Evolutionary conservation across 176 grass and related monocot species (phyloP).

Genomic region (Triticum timopheevii): DNA sequence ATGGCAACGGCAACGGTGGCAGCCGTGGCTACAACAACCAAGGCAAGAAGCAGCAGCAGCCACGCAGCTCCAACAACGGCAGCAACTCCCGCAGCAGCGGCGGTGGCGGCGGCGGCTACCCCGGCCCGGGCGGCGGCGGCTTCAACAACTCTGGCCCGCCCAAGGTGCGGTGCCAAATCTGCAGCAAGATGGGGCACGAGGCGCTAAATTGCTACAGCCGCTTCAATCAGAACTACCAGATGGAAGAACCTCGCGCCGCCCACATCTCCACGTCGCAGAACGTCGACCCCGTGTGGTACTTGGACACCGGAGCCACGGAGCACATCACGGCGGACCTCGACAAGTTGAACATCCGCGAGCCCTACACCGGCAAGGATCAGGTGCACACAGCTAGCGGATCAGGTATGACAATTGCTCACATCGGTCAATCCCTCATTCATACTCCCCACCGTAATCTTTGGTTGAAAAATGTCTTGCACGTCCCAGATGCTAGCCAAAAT

Average conservation of each 20-base stretch:
- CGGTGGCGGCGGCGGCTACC: too few relatives aligned
- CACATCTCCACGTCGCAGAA: background rate
- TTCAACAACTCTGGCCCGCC: too few relatives aligned
- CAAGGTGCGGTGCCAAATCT: background rate
- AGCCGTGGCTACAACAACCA: too few relatives aligned
- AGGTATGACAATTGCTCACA: background rate
- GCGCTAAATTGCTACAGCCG: background rate
- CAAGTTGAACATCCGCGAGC: background rate
- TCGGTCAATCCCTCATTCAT: background rate
- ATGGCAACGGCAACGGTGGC: too few relatives aligned
- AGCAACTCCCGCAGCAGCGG: too few relatives aligned
- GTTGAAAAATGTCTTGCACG: background rate
- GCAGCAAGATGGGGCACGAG: background rate
- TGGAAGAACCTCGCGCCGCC: background rate
- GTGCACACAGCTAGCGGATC: background rate
- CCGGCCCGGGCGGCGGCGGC: too few relatives aligned
- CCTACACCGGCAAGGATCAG: background rate
- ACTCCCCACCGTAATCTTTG: background rate
- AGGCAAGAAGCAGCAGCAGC: too few relatives aligned
- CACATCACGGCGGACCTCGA: background rate
- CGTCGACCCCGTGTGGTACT: background rate
- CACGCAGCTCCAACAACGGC: too few relatives aligned
- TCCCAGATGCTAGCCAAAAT: background rate
- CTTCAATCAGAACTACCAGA: background rate
- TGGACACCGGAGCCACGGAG: background rate